A percentile compares a stretch with the other conserved stretches of the same genome.
Evolutionary conservation across 306 rosid species (phyloP).

Genomic region (Citrullus colocynthis): DNA sequence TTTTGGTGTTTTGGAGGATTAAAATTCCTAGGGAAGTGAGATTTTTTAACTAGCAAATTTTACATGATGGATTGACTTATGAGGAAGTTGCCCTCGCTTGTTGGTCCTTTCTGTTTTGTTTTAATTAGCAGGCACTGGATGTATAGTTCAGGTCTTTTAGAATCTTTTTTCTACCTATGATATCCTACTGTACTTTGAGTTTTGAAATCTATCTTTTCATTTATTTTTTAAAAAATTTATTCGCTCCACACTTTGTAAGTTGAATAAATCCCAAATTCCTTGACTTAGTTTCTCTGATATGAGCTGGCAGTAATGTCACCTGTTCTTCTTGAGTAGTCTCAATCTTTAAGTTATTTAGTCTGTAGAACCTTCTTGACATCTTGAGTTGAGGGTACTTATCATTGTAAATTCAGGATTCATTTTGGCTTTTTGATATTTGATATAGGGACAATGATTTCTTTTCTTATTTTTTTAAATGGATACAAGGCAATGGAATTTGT

Average conservation of each 20-base stretch:
- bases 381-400: background rate
- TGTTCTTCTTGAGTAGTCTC: background rate
- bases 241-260: too few species aligned
- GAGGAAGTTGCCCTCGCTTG: too few species aligned
- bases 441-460: background rate
- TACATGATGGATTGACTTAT: too few species aligned
- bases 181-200: background rate
- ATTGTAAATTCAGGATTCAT: background rate
- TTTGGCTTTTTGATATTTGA: background rate
- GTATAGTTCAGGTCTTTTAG: background rate
- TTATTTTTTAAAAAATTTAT: too few species aligned
- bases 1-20: too few species aligned
- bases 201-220: background rate
- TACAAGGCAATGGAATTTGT: too few species aligned
- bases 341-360: background rate
- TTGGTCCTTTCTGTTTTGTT: background rate
- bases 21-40: too few species aligned
- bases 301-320: background rate
- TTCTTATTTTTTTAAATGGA: background rate
- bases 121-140: background rate
- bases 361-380: background rate
- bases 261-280: background rate
- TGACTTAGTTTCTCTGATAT: background rate
- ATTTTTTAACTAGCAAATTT: too few species aligned
- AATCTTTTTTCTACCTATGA: background rate